These are phyloP conservation scores for Phanerochaete sordida DNA, from an alignment of 768 basidiomycete genomes.

Conservation along the genomic window DNA sequence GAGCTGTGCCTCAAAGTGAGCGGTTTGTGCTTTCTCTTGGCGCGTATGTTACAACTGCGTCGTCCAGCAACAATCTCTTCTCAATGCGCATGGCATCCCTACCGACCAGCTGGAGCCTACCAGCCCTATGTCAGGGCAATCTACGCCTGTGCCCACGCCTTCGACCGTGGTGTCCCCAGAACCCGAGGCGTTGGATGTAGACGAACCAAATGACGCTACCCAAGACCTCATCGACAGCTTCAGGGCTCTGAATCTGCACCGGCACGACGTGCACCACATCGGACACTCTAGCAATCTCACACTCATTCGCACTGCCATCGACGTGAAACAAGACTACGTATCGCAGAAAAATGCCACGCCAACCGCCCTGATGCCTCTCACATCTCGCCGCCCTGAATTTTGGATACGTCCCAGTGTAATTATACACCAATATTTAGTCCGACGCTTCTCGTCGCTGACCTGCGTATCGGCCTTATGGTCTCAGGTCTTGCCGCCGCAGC, in stretches of 20 bases:
- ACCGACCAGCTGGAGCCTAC: background rate
- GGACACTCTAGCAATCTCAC: conserved; percentile 39
- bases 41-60: background rate
- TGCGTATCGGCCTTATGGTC: too few relatives aligned
- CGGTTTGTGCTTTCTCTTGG: background rate
- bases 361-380: too few relatives aligned
- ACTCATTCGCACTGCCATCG: conserved; percentile 38
- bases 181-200: background rate
- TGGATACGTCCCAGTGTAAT: background rate
- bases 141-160: background rate
- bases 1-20: background rate
- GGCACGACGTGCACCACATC: conserved; percentile 29
- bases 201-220: background rate
- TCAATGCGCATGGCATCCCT: background rate
- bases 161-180: background rate
- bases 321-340: conserved; percentile 37
- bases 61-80: background rate
- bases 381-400: background rate
- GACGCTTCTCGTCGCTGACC: too few relatives aligned
- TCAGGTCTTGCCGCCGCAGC: background rate
- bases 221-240: background rate
- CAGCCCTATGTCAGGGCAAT: background rate
- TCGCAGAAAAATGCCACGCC: background rate
- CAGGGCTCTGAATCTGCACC: conserved; percentile 19
- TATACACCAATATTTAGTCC: too few relatives aligned